Evolutionary conservation across 345 rosid genomes (phyloP), one percentile per base, ranked within the genome.

Genomic region (Eucalyptus leucophloia): DNA sequence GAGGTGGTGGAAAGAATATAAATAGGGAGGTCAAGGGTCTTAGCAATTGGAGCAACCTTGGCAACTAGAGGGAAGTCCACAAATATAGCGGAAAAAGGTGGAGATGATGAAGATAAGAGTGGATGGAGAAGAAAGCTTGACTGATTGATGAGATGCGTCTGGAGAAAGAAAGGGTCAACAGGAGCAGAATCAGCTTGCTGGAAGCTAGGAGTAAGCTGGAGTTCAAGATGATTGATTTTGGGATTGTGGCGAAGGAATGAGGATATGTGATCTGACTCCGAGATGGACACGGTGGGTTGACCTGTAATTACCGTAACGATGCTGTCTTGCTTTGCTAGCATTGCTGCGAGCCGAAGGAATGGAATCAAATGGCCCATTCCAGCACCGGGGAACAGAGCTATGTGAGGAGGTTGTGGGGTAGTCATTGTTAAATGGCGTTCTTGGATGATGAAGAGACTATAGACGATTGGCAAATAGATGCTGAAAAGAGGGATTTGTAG

Each of bases 341-440:
- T 37, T 7, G 95, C 89, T 10, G 94, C 94, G 2, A 94, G 91
- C 3, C 93, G 90, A 56, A 94, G 95, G 90, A 92, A 92, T 1
- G 95, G 95, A 23, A 86, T 93, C 50, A 92, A 85, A 67, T 94
- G 95, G 44, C 95, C 69, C 69, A 60, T 60, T 60, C 69, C 95
- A 17, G 93, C 92, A 23, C 90, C 88, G 9, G 94, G 93, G 49
- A 95, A 72, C 82, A 94, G 90, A 62, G 92, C 95, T 19, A 94
- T 88, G 86, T 91, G 95, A 62, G 91, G 90, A 32, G 53, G 7
- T 47, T 60, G 83, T 10, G 30, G 69, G 34, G 37, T 18, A 89
- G 92, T 92, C 95, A 28, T 62, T 30, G 34, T 15, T 30, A 28
- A 28, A 62, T 7, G 69, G 69, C 9, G 32, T 30, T 62, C 69